Evolutionary conservation across 371 early-diverging fungal species (phyloP), one percentile per base, ranked within the genome.

Genomic region (Dipsacomyces acuminosporus): DNA sequence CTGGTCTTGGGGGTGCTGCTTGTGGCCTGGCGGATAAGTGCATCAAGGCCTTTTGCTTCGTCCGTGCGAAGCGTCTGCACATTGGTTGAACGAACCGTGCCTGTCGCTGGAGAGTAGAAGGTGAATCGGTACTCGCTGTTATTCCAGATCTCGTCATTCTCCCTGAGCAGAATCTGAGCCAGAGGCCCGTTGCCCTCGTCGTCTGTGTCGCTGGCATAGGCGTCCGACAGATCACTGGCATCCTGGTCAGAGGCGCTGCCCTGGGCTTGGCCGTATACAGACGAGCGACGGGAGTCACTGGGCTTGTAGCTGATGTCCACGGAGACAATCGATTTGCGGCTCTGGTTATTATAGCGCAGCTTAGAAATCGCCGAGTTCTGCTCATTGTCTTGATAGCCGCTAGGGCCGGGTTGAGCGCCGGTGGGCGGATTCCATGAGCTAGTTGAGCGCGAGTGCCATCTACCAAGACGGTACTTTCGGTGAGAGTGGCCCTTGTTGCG

Each of bases 81-180:
- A 19, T 60, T 57, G 35, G 40, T 49, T 4, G 75, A 45, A 1
- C 75, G 51, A 48, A 73, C 62, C 7, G 75, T 74, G 15, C 75
- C 75, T 3, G 64, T 59, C 17, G 23, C 23, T 1, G 75, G 75
- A 48, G 71, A 72, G 56, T 71, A 75, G 48, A 72, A 74, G 8
- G 74, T 74, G 43, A 74, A 67, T 18, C 74, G 50, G 45, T 59
- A 67, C 15, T 6, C 17, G 15, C 24, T 9, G 51, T 67, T 62
- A 51, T 63, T 67, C 69, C 69, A 67, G 19, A 67, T 67, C 54
- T 63, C 63, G 44, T 67, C 69, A 35, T 67, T 63, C 44, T 67
- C 69, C 18, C 40, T 45, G 30, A 67, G 36, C 45, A 67, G 55
- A 43, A 67, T 35, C 54, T 67, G 59, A 11, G 69, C 51, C 58